phyloP scores from a whole-genome alignment of 116 monocot genomes.

The Dioscorea cayenensis region DNA sequence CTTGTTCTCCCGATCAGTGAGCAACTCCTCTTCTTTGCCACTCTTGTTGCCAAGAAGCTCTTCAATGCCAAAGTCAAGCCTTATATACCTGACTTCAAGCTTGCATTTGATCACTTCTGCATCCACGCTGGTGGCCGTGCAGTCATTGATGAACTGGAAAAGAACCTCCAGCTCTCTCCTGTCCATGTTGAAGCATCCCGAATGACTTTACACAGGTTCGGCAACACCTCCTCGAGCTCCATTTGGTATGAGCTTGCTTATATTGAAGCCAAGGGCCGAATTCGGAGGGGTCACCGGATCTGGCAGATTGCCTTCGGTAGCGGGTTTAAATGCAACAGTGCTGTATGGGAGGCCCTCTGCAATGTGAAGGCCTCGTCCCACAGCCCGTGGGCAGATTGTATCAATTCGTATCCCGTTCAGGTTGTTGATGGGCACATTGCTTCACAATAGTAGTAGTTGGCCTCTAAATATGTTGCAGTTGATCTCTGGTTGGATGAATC shows the following conservation, averaged over 20 bases:
- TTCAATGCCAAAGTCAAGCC: constrained; percentile 25
- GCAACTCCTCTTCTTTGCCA: constrained; percentile 32
- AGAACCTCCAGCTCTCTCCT: constrained; percentile 34
- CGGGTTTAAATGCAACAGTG: constrained; percentile 58
- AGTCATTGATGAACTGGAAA: constrained; percentile 55
- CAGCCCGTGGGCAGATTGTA: constrained; percentile 37
- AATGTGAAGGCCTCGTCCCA: constrained; percentile 16
- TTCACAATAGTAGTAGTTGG: background rate
- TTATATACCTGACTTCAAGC: constrained; percentile 55
- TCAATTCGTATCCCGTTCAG: constrained; percentile 35
- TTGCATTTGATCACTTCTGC: constrained; percentile 54
- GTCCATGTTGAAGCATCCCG: constrained; percentile 40
- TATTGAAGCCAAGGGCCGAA: constrained; percentile 37
- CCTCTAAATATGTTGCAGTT: no score
- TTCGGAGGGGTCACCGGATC: constrained; percentile 32
- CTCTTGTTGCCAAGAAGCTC: constrained; percentile 29
- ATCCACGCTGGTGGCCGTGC: constrained; percentile 41
- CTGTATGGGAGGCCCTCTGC: constrained; percentile 37
- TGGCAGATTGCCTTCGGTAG: constrained; percentile 55
- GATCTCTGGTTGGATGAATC: no score
- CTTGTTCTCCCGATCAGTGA: constrained; percentile 32
- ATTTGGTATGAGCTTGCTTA: constrained; percentile 53
- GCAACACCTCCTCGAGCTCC: constrained; percentile 51
- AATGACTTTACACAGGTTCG: constrained; percentile 54
- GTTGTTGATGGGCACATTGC: constrained; percentile 18